phyloP scores from a whole-genome alignment of 2,329 filamentous ascomycete species.

The Metarhizium brunneum region DNA sequence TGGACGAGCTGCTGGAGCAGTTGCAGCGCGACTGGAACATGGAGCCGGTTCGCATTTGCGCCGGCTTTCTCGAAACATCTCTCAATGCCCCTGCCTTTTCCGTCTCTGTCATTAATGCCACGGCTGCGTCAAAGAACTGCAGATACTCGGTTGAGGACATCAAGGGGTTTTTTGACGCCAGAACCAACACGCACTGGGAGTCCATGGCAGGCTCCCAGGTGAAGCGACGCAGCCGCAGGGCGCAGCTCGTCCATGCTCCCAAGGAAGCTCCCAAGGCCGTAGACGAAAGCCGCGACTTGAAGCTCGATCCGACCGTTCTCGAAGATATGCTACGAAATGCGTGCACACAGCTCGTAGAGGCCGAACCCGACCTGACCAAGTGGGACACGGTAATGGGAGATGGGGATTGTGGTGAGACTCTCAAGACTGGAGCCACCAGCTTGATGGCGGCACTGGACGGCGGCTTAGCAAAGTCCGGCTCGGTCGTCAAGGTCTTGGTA shows the following conservation, averaged over 20 bases:
- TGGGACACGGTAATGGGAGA: slow-evolving; percentile 58
- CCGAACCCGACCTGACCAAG: slow-evolving; percentile 53
- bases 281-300: slow-evolving; percentile 31
- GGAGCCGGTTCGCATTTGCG: slow-evolving; percentile 43
- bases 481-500: slow-evolving; percentile 36
- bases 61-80: slow-evolving; percentile 61
- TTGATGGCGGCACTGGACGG: slow-evolving; percentile 37
- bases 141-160: slow-evolving; percentile 42
- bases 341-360: slow-evolving; percentile 42
- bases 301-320: slow-evolving; percentile 41
- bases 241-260: slow-evolving; percentile 33
- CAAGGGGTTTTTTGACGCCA: slow-evolving; percentile 54
- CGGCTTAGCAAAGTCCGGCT: slow-evolving; percentile 31
- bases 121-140: slow-evolving; percentile 34
- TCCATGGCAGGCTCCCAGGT: slow-evolving; percentile 38
- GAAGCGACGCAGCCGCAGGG: slow-evolving; percentile 23
- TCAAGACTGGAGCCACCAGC: slow-evolving; percentile 41
- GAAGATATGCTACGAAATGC: slow-evolving; percentile 46
- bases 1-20: slow-evolving; percentile 44
- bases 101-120: slow-evolving; percentile 54
- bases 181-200: slow-evolving; percentile 49
- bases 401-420: slow-evolving; percentile 56
- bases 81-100: slow-evolving; percentile 65
- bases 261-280: slow-evolving; percentile 24
- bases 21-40: slow-evolving; percentile 37